phyloP scores from a whole-genome alignment of 345 rosid species.

The Jatropha curcas region DNA sequence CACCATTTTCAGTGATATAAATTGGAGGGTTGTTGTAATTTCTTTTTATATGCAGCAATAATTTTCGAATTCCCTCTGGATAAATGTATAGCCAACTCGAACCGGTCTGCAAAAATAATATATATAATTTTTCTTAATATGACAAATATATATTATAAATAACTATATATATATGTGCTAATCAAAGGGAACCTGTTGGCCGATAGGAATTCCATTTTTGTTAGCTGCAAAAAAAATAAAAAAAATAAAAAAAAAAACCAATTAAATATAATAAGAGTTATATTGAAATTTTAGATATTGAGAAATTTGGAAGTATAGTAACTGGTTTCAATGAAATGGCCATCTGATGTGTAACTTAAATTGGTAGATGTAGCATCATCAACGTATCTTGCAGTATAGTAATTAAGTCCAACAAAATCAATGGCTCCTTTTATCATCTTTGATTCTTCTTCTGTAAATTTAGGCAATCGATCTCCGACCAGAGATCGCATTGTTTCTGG shows the following conservation, averaged over 20 bases:
- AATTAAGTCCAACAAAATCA: slow-evolving; percentile 26
- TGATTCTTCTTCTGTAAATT: slow-evolving; percentile 10
- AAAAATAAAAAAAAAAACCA: neutral
- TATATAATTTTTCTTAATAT: neutral
- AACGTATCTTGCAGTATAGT: slow-evolving; percentile 21
- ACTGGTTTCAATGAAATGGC: slow-evolving; percentile 1
- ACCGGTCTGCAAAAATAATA: slow-evolving; percentile 38
- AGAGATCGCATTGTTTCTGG: slow-evolving; percentile 7
- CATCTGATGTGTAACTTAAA: slow-evolving; percentile 15
- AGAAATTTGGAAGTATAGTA: neutral
- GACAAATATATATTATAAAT: too few species aligned
- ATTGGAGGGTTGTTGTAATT: slow-evolving; percentile 51
- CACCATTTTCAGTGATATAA: slow-evolving; percentile 64
- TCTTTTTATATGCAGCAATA: slow-evolving; percentile 42
- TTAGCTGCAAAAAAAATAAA: slow-evolving; percentile 7
- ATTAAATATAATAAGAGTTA: neutral
- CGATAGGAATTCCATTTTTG: slow-evolving; percentile 25
- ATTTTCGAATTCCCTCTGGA: slow-evolving; percentile 52
- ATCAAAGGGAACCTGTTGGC: neutral
- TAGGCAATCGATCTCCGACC: slow-evolving; percentile 18
- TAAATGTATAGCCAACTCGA: slow-evolving; percentile 55
- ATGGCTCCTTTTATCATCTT: slow-evolving; percentile 13
- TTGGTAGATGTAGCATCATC: slow-evolving; percentile 2
- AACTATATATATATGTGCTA: neutral
- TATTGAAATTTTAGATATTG: neutral